These are phyloP conservation scores for Elsinoe perseae DNA, from an alignment of 2,329 filamentous ascomycete species.

Conservation along the genomic window DNA sequence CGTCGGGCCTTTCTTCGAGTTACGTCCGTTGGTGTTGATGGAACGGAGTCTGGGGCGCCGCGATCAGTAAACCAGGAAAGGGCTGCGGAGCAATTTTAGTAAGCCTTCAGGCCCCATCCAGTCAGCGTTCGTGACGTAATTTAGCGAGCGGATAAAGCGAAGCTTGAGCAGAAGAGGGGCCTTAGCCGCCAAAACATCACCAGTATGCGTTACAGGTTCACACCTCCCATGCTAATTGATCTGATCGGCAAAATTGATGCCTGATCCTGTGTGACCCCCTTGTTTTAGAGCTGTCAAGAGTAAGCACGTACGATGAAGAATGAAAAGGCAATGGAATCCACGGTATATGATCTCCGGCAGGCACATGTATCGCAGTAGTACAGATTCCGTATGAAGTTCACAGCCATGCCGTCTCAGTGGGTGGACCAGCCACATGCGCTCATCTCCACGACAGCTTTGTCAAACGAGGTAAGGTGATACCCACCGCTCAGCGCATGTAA, in stretches of 20 bases:
- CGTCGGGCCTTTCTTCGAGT: neutral
- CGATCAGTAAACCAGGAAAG: neutral
- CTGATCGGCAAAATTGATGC: neutral
- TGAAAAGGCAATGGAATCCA: neutral
- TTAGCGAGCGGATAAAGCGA: neutral
- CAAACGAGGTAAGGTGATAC: slow-evolving; percentile 24
- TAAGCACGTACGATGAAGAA: neutral
- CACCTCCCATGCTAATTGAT: no score
- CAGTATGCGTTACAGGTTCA: no score
- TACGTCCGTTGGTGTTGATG: neutral
- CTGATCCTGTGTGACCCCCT: neutral
- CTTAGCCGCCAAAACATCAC: no score
- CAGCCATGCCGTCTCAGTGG: slow-evolving; percentile 22
- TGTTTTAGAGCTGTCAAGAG: neutral
- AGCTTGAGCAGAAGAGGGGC: neutral
- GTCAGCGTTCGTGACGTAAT: neutral
- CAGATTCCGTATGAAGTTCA: no score
- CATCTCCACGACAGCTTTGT: slow-evolving; percentile 24
- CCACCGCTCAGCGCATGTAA: slow-evolving; percentile 2
- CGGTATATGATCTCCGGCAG: neutral
- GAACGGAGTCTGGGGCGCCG: neutral
- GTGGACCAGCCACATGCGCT: slow-evolving; percentile 25
- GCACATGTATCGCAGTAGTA: no score
- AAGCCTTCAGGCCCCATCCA: neutral
- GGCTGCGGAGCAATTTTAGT: slow-evolving; percentile 1